A percentile compares a stretch with the other conserved stretches of the same genome.
Conservation (phyloP, 78 protist species). For the Dictyostelium citrinum region DNA sequence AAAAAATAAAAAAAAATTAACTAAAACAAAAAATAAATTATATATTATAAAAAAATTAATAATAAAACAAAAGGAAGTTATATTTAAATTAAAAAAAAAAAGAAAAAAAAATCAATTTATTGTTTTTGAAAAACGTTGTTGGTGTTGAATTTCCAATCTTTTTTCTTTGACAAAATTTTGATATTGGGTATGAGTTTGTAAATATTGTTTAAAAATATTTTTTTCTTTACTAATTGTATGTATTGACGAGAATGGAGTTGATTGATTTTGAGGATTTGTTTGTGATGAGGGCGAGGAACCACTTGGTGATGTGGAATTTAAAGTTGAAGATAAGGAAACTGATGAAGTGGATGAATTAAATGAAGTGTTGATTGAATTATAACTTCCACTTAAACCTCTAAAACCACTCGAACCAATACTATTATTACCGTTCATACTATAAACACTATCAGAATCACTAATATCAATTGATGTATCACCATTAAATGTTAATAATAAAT, state of each 20-base stretch:
- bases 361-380: background rate
- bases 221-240: background rate
- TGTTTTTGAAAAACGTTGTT: background rate
- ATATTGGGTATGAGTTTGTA: background rate
- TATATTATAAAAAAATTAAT: too few relatives aligned
- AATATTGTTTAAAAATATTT: background rate
- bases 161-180: background rate
- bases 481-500: background rate
- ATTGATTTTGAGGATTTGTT: background rate
- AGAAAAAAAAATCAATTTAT: background rate
- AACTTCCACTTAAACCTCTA: background rate
- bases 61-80: too few relatives aligned
- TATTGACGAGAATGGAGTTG: background rate
- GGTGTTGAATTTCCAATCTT: background rate
- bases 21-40: background rate
- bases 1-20: too few relatives aligned
- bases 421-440: background rate
- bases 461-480: background rate
- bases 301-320: background rate
- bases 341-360: background rate
- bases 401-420: background rate
- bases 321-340: background rate
- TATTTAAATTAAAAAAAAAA: background rate
- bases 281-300: background rate
- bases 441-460: background rate